phyloP scores from a whole-genome alignment of 1,284 basidiomycete genomes.

The Meira miltonrushii region DNA sequence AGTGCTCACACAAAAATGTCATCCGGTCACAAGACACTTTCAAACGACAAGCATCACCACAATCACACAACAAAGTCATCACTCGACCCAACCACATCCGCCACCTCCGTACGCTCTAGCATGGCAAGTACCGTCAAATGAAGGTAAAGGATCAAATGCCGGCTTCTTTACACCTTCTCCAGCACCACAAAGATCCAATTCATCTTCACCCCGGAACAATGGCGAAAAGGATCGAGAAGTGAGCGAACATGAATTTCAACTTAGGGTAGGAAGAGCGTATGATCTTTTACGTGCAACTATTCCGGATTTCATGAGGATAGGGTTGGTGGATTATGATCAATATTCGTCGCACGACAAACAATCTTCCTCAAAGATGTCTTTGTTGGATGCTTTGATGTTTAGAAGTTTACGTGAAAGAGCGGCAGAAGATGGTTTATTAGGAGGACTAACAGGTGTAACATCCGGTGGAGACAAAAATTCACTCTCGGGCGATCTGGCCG shows the following conservation, averaged over 20 bases:
- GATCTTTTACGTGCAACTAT: conserved; percentile 19
- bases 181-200: background rate
- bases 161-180: conserved; percentile 9
- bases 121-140: too few relatives aligned
- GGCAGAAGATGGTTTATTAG: background rate
- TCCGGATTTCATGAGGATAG: conserved; percentile 18
- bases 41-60: too few relatives aligned
- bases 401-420: background rate
- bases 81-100: too few relatives aligned
- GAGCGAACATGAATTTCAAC: background rate
- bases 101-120: too few relatives aligned
- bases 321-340: conserved; percentile 19
- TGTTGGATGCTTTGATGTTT: conserved; percentile 7
- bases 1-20: too few relatives aligned
- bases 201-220: background rate
- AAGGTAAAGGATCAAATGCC: too few relatives aligned
- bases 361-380: background rate
- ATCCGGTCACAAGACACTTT: too few relatives aligned
- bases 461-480: background rate
- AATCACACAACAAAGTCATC: too few relatives aligned
- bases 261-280: conserved; percentile 18
- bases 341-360: background rate
- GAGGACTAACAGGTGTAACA: background rate
- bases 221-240: background rate
- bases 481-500: background rate